phyloP scores from a whole-genome alignment of 305 asterid species.

The Fraxinus baroniana region DNA sequence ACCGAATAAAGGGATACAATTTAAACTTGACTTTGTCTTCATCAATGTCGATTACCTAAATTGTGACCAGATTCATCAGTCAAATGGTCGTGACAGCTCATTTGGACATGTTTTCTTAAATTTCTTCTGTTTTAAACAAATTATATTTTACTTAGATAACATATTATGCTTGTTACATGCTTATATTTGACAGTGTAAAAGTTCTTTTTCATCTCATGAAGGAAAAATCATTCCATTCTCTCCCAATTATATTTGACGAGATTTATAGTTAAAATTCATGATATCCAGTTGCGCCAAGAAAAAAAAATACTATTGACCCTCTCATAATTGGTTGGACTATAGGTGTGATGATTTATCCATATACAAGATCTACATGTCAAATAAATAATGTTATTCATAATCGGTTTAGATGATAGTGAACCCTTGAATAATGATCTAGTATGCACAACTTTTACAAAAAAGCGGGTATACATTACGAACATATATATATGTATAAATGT shows the following conservation, averaged over 20 bases:
- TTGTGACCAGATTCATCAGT: constrained; percentile 3
- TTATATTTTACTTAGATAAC: neutral
- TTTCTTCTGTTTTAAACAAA: neutral
- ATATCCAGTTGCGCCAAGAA: neutral
- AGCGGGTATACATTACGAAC: neutral
- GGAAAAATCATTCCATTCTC: neutral
- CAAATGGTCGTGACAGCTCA: neutral
- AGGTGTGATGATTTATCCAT: neutral
- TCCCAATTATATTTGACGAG: too few species aligned
- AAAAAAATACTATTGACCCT: too few species aligned
- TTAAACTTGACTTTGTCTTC: constrained; percentile 27
- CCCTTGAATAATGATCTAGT: too few species aligned
- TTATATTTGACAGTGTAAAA: neutral
- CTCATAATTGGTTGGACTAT: neutral
- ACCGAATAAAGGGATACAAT: constrained; percentile 21
- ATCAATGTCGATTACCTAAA: constrained; percentile 27
- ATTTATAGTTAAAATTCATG: neutral
- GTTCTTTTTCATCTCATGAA: neutral
- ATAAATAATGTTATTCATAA: too few species aligned
- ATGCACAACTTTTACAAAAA: too few species aligned
- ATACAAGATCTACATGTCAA: neutral
- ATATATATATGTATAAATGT: neutral
- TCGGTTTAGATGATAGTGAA: too few species aligned
- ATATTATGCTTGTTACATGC: neutral
- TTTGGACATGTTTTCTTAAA: neutral